A percentile compares a stretch with the other conserved stretches of the same genome.
phyloP scores from a whole-genome alignment of 768 basidiomycete genomes.

The Termitomyces sp. region DNA sequence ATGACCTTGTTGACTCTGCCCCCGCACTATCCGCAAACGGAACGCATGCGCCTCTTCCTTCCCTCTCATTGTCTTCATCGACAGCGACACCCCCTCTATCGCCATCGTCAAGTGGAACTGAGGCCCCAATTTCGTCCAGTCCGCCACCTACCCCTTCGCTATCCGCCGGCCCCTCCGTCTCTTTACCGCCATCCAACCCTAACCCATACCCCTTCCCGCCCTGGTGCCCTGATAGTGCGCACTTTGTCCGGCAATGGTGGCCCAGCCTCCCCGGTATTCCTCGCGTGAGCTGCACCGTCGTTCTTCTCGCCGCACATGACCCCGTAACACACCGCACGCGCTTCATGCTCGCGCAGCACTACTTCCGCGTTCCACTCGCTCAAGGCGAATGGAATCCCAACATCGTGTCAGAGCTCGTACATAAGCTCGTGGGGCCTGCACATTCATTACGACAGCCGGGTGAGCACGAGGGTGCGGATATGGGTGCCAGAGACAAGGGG shows the following conservation, averaged over 20 bases:
- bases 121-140: not conserved
- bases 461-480: not conserved
- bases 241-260: conserved; percentile 83
- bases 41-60: not conserved
- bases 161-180: conserved; percentile 7
- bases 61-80: not conserved
- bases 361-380: conserved; percentile 62
- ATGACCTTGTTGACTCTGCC: too few relatives aligned
- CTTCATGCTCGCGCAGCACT: conserved; percentile 70
- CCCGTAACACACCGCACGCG: conserved; percentile 51
- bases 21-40: not conserved
- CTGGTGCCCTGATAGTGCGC: conserved; percentile 70
- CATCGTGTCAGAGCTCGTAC: conserved; percentile 3
- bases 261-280: conserved; percentile 59
- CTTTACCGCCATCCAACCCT: conserved; percentile 14
- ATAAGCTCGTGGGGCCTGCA: conserved; percentile 7
- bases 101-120: not conserved
- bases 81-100: not conserved
- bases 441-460: conserved; percentile 1
- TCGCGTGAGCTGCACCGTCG: conserved; percentile 65
- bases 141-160: not conserved
- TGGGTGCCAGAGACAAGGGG: not conserved
- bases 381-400: conserved; percentile 22
- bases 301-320: conserved; percentile 60
- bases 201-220: conserved; percentile 65